A percentile compares a stretch with the other conserved stretches of the same genome.
Evolutionary conservation across 805 yeast species (phyloP).

Genomic region (Hanseniaspora pseudoguilliermondii): DNA sequence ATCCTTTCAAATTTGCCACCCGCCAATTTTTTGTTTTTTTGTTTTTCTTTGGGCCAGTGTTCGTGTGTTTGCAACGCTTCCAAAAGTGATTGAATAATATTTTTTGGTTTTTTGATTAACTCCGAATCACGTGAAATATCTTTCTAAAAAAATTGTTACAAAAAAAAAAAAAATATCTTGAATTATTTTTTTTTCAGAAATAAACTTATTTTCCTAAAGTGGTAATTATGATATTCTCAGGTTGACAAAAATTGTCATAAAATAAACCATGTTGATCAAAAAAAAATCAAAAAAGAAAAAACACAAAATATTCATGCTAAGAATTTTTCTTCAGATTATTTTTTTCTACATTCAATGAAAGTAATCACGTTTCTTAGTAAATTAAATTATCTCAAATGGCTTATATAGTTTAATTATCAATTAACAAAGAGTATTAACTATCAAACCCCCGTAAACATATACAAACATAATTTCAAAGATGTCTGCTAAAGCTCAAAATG

Average conservation of each 20-base stretch:
- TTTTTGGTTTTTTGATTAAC: too few relatives aligned
- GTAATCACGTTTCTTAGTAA: neutral
- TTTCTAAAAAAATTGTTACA: too few relatives aligned
- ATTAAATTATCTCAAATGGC: too few relatives aligned
- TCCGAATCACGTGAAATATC: too few relatives aligned
- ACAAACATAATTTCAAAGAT: constrained; percentile 22
- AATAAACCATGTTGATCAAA: neutral
- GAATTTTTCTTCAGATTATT: too few relatives aligned
- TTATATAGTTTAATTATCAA: too few relatives aligned
- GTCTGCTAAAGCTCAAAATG: constrained; percentile 63
- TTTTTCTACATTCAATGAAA: too few relatives aligned
- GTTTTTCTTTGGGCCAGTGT: neutral
- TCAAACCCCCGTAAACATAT: constrained; percentile 9
- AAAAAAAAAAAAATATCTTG: neutral
- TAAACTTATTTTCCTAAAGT: neutral
- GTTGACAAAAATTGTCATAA: neutral
- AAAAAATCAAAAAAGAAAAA: neutral
- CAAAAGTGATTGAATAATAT: too few relatives aligned
- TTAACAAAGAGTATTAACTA: neutral
- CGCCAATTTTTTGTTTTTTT: neutral
- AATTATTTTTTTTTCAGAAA: neutral
- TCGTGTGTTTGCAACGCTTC: neutral
- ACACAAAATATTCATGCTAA: neutral
- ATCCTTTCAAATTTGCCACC: neutral
- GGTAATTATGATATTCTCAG: neutral